Base-by-base conservation (phyloP, 176 grass and related monocot species). In the Hordeum vulgare region DNA sequence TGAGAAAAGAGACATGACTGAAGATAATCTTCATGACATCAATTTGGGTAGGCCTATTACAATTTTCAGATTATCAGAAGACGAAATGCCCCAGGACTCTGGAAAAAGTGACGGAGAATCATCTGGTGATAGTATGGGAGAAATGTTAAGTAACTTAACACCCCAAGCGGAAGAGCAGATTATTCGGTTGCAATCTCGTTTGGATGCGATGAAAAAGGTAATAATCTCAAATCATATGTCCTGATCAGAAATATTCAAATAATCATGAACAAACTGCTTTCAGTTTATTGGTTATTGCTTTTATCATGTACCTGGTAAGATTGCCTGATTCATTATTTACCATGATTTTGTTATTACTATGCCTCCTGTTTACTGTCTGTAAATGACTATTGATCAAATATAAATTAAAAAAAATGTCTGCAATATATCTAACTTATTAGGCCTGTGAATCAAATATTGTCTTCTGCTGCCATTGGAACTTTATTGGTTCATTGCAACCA, bases 201-300 rank as follows among this genome's bases (percentile, higher is more conserved):
- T 95, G 86, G 87, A 94, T 89, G 90, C 87, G 44, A 86, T 89
- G 76, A 89, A 92, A 91, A 95, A 95, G 91, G 96, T 94, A 86
- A 41, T 31, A 83, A 9, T 53, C 9, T 80, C 53, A 74, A 40
- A 59, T 40, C 41, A 61, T 13, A 67, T 86, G 33, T 59, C 8
- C 31, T 68, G 17, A 74, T 79, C 71, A 57, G 44, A 20, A 47
- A 42, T 42, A 44, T 77, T 51, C 49, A 59, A 68, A 75, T 66
- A 68, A 28, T 59, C 24, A 23, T 13, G 36, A 63, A 63, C 36
- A 26, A 26, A 60, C n/a, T 79, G 53, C 18, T 18, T 61, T 60
- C 47, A n/a, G 15, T 51, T 40, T 61, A 35, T 80, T 70, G 18
- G 13, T 47, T 70, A 62, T 28, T 80, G 2, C 26, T 53, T 73